Conservation (phyloP, 2,329 filamentous ascomycete species). For the Didymella segeticola region DNA sequence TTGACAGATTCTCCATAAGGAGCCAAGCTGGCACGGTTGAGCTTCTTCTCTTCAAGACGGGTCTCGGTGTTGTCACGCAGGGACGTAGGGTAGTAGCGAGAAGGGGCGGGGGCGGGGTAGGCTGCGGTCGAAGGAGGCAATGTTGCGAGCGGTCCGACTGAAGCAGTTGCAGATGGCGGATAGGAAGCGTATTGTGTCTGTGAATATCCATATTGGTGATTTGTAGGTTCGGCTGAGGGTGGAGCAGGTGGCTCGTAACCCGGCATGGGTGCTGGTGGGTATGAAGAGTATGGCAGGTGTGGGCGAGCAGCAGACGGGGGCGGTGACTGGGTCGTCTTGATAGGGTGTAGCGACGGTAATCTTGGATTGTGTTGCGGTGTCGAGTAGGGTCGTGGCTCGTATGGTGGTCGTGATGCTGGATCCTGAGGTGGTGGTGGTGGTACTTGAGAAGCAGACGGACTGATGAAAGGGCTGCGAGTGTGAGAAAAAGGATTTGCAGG, state of each 20-base stretch:
- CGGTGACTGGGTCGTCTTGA: slow-evolving; percentile 47
- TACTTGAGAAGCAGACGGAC: slow-evolving; percentile 33
- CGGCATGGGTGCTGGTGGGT: slow-evolving; percentile 44
- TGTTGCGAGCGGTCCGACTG: slow-evolving; percentile 44
- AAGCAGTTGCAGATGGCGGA: slow-evolving; percentile 48
- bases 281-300: slow-evolving; percentile 37
- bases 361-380: slow-evolving; percentile 41
- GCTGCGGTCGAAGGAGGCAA: slow-evolving; percentile 52
- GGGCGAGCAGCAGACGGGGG: slow-evolving; percentile 33
- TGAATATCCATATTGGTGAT: slow-evolving; percentile 50
- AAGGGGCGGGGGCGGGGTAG: slow-evolving; percentile 51
- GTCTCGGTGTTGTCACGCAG: slow-evolving; percentile 50
- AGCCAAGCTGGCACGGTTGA: slow-evolving; percentile 40
- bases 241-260: slow-evolving; percentile 46
- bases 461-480: slow-evolving; percentile 42
- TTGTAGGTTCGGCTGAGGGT: slow-evolving; percentile 48
- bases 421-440: slow-evolving; percentile 42
- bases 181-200: slow-evolving; percentile 52
- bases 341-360: slow-evolving; percentile 46
- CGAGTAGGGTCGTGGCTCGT: slow-evolving; percentile 37
- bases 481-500: slow-evolving; percentile 43
- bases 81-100: slow-evolving; percentile 41
- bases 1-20: slow-evolving; percentile 62
- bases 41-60: slow-evolving; percentile 47
- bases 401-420: slow-evolving; percentile 36